These are phyloP conservation scores for Aschersonia sp. DNA, from an alignment of 2,329 filamentous ascomycete species.

Conservation along the genomic window DNA sequence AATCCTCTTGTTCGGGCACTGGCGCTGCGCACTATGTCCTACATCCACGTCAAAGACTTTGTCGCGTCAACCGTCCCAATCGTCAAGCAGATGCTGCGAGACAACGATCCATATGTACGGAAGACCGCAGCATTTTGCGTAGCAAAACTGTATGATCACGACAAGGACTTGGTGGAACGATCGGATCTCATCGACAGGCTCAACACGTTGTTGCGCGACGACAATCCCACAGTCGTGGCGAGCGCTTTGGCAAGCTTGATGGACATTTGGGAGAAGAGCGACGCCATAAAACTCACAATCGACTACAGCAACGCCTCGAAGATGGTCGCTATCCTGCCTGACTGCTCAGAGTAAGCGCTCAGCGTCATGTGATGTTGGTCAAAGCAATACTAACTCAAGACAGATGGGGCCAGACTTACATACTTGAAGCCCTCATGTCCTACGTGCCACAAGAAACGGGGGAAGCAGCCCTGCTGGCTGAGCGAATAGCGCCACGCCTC, in stretches of 20 bases:
- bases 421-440: constrained; percentile 92
- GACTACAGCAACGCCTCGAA: constrained; percentile 97
- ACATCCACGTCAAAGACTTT: constrained; percentile 91
- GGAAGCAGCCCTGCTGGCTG: constrained; percentile 79
- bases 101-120: constrained; percentile 86
- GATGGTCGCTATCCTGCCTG: constrained; percentile 88
- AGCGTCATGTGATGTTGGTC: neutral
- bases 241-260: constrained; percentile 82
- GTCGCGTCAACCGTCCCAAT: constrained; percentile 80
- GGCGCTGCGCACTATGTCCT: constrained; percentile 88
- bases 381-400: neutral
- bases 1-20: constrained; percentile 89
- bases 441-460: constrained; percentile 86
- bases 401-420: constrained; percentile 98
- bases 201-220: constrained; percentile 80
- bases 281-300: constrained; percentile 94
- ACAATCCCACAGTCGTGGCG: constrained; percentile 94
- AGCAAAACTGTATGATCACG: constrained; percentile 95
- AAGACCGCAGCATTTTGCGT: constrained; percentile 96
- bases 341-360: constrained; percentile 78
- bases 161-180: constrained; percentile 73
- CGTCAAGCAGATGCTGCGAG: constrained; percentile 68
- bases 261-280: constrained; percentile 97
- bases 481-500: constrained; percentile 85
- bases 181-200: constrained; percentile 87